phyloP scores from a whole-genome alignment of 2,329 filamentous ascomycete genomes.

The Pseudogymnoascus pannorum region DNA sequence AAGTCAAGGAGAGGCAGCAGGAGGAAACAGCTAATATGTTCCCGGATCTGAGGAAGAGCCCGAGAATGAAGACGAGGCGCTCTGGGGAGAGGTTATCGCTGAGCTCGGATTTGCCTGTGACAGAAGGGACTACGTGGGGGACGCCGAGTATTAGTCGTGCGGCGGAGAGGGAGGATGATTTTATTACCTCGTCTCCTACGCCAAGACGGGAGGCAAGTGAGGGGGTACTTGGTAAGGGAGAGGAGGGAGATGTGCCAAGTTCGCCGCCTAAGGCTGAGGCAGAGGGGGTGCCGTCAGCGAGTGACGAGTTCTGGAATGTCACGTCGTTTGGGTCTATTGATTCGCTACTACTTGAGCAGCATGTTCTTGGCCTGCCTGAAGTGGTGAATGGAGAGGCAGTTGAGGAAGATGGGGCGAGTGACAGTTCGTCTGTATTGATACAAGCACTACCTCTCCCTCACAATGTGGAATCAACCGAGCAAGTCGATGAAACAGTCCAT shows the following conservation, averaged over 20 bases:
- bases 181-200: slow-evolving; percentile 52
- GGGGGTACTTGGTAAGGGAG: slow-evolving; percentile 35
- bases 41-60: slow-evolving; percentile 56
- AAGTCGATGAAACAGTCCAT: neutral
- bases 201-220: slow-evolving; percentile 47
- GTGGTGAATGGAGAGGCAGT: neutral
- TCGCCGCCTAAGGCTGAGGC: slow-evolving; percentile 45
- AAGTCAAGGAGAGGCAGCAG: slow-evolving; percentile 66
- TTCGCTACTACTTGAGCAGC: neutral
- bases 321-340: neutral
- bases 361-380: neutral
- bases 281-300: neutral
- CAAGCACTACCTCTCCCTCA: neutral
- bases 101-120: slow-evolving; percentile 18
- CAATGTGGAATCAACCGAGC: neutral
- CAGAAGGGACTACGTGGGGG: slow-evolving; percentile 32
- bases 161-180: slow-evolving; percentile 23
- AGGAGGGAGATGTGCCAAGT: slow-evolving; percentile 43
- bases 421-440: neutral
- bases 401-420: neutral
- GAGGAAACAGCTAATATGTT: slow-evolving; percentile 58
- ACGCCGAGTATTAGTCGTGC: slow-evolving; percentile 21
- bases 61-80: slow-evolving; percentile 21
- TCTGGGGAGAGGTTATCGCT: slow-evolving; percentile 20
- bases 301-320: neutral